Conservation (phyloP, 345 rosid species). For the Leavenworthia alabamica region DNA sequence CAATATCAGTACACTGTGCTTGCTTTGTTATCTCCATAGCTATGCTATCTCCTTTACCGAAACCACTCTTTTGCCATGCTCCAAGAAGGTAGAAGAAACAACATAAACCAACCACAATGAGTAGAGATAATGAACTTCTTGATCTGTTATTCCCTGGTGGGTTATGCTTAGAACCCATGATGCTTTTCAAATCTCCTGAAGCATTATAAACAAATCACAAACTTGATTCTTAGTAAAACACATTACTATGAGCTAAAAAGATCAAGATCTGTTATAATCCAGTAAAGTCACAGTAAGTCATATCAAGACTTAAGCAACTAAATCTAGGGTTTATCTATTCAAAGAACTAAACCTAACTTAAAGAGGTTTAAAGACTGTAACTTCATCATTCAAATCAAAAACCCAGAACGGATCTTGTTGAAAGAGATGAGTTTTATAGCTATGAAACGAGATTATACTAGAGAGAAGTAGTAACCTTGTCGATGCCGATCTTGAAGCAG, state of each 20-base stretch:
- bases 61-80: constrained; percentile 94
- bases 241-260: neutral
- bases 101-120: constrained; percentile 69
- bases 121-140: constrained; percentile 57
- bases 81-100: constrained; percentile 89
- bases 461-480: constrained; percentile 5
- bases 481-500: constrained; percentile 8
- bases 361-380: neutral
- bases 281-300: neutral
- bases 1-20: constrained; percentile 52
- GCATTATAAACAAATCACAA: neutral
- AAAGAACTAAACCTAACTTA: neutral
- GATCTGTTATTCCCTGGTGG: constrained; percentile 40
- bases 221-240: neutral
- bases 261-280: constrained; percentile 4
- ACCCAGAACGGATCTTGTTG: constrained; percentile 13
- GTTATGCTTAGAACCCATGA: constrained; percentile 56
- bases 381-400: constrained; percentile 10
- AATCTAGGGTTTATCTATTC: constrained; percentile 4
- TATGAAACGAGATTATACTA: neutral
- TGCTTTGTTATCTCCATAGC: constrained; percentile 58
- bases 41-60: constrained; percentile 82
- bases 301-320: neutral
- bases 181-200: constrained; percentile 29
- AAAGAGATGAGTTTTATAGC: neutral